Evolutionary conservation across 192 early-diverging fungal genomes (phyloP), one percentile per base, ranked within the genome.

Genomic region (Coemansia sp.): DNA sequence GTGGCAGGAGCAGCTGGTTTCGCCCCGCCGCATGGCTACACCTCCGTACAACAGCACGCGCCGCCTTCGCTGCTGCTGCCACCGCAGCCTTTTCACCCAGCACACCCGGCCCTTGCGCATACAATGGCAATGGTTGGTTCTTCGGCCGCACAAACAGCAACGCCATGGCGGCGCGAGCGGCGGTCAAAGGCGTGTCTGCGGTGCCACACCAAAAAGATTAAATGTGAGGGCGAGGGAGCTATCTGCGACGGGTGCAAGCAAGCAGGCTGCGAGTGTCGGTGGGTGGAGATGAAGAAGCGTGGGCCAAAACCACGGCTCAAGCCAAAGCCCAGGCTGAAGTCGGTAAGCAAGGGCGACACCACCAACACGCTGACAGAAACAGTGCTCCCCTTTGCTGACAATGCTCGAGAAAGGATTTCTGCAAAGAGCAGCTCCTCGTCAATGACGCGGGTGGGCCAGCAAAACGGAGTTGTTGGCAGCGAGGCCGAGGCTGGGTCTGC

Each of bases 121-220:
- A 39, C 39, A 15, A 59, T 37, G 57, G 12, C 57, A 3, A 40
- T 59, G 57, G 21, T 0, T 0, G 21, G 26, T 9, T 3, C 57
- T 41, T 41, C 8, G 55, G 12, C 10, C 3, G 12, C 57, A 16
- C 57, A 59, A 13, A 4, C 39, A 37, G 16, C 62, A 2, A 59
- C 59, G 32, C 78, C 78, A 6, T 80, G 78, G 78, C 73, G 78
- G 32, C 78, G 78, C 60, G 78, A 80, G 65, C 72, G 78, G 68
- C 78, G 78, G 59, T 80, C 78, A 40, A 80, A 80, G 73, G 78
- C 78, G 15, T 80, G 78, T 32, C 70, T 72, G 61, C 78, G 78
- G 9, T 80, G 78, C 78, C 78, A 80, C 69, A 80, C 73, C n/a
- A 80, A 80, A 41, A 80, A 80, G 64, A 80, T 80, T 26, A 80